Evolutionary conservation across 2,329 filamentous ascomycete genomes (phyloP).

Genomic region (Penicillium hordei): DNA sequence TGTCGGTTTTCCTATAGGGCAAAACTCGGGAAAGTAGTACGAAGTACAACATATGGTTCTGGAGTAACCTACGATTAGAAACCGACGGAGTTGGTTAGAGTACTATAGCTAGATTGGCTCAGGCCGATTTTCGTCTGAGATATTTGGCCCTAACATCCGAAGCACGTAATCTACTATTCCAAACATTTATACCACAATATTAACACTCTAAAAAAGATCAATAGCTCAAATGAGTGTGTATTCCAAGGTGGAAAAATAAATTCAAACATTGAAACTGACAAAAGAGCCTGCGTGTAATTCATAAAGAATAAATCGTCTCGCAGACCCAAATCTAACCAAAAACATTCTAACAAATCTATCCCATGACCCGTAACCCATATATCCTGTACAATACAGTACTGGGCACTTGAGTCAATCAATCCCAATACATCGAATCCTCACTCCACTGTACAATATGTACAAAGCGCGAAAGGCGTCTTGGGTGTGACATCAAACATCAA

Average conservation of each 20-base stretch:
- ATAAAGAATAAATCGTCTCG: neutral
- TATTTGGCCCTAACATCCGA: too few relatives aligned
- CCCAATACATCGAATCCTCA: neutral
- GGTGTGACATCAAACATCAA: neutral
- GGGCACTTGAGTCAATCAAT: constrained; percentile 4
- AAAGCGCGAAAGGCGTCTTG: neutral
- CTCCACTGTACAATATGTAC: neutral
- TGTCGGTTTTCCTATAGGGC: too few relatives aligned
- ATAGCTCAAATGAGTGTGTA: too few relatives aligned
- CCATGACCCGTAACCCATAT: neutral
- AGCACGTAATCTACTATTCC: too few relatives aligned
- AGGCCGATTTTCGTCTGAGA: too few relatives aligned
- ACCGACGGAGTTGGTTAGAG: too few relatives aligned
- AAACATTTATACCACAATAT: too few relatives aligned
- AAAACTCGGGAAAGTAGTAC: too few relatives aligned
- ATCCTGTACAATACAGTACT: neutral
- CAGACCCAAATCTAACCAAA: neutral
- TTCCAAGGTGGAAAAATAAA: neutral
- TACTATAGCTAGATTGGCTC: too few relatives aligned
- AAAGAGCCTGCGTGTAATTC: constrained; percentile 2
- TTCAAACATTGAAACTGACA: neutral
- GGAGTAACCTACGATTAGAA: too few relatives aligned
- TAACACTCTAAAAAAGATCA: too few relatives aligned
- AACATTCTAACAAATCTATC: neutral
- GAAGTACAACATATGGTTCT: too few relatives aligned